Conservation (phyloP, 225 moss, liverwort and hornwort species). For the Marchantia polymorpha region DNA sequence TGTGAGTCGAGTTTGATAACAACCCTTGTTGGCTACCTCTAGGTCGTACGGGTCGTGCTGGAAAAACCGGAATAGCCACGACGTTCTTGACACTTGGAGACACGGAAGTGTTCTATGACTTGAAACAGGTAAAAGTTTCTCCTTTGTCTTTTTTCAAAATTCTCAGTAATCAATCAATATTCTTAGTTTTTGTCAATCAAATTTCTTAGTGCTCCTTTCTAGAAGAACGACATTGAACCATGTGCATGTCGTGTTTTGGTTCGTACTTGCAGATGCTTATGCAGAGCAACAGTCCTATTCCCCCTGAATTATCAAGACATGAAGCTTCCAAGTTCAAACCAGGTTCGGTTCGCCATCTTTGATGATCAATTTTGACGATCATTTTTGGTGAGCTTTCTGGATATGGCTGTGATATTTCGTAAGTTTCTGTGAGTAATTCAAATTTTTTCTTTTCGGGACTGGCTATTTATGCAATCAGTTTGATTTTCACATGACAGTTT, state of each 20-base stretch:
- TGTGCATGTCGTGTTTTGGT: neutral
- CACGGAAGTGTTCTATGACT: conserved; percentile 90
- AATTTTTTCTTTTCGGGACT: neutral
- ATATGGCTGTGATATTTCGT: neutral
- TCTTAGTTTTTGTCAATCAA: too few relatives aligned
- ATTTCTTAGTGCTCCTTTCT: neutral
- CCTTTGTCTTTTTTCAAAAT: too few relatives aligned
- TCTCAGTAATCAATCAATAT: too few relatives aligned
- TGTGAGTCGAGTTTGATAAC: neutral
- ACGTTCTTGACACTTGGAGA: conserved; percentile 95
- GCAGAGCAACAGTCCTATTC: conserved; percentile 95
- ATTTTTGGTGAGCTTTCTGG: conserved; percentile 3
- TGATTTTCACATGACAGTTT: too few relatives aligned
- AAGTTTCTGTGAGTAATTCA: neutral
- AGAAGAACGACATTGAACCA: neutral
- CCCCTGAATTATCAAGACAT: conserved; percentile 86
- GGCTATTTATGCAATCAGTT: too few relatives aligned
- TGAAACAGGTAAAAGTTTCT: conserved; percentile 63
- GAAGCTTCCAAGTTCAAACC: conserved; percentile 99
- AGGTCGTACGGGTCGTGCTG: conserved; percentile 99
- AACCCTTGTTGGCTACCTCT: neutral
- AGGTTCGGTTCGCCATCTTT: conserved; percentile 43
- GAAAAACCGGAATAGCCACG: conserved; percentile 95
- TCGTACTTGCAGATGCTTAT: conserved; percentile 75
- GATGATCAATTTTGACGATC: neutral